Evolutionary conservation across 75 land plant species (phyloP), one percentile per base, ranked within the genome.

Genomic region (Cunninghamia lanceolata): DNA sequence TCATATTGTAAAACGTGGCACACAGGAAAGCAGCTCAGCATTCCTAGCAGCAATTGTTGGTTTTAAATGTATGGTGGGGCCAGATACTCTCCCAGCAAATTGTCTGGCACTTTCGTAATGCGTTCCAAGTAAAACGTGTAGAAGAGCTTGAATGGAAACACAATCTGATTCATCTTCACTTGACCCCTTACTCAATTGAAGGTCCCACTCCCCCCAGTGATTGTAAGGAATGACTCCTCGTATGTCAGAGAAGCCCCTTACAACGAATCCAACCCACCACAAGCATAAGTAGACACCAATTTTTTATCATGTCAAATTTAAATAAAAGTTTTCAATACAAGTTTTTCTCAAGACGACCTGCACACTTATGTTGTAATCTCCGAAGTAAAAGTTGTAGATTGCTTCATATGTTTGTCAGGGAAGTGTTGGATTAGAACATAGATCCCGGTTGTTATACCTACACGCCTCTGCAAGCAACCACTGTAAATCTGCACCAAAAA

Each of bases 361-460:
- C 15, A 87, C 89, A 32, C 93, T 83, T 52, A 97, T 93, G 90
- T 96, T 98, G 86, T 93, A 96, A 84, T 93, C 96, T 0, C 99
- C 99, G 81, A 97, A 93, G 89, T 97, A 92, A 91, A 96, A 94
- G 88, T 96, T 97, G 92, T 91, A 96, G 76, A 90, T 90, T 13
- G 98, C 98, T 86, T 97, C 99, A 90, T 94, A 97, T 90, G 84
- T 86, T 91, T 93, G 77, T 93, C 93, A 66, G 91, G 86, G 19
- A 88, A 88, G 88, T 97, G 86, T 76, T 92, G 85, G 85, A 97
- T 94, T 54, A 97, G 87, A n/a, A 93, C 83, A 89, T 95, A 94
- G 16, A 96, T 16, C 14, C 99, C 99, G 2, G 99, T 87, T n/a
- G 98, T 96, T 70, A 97, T 96, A 8, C 99, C 99, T 43, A 94